Conservation (phyloP, 768 basidiomycete genomes). For the Russula griseocarnosa region DNA sequence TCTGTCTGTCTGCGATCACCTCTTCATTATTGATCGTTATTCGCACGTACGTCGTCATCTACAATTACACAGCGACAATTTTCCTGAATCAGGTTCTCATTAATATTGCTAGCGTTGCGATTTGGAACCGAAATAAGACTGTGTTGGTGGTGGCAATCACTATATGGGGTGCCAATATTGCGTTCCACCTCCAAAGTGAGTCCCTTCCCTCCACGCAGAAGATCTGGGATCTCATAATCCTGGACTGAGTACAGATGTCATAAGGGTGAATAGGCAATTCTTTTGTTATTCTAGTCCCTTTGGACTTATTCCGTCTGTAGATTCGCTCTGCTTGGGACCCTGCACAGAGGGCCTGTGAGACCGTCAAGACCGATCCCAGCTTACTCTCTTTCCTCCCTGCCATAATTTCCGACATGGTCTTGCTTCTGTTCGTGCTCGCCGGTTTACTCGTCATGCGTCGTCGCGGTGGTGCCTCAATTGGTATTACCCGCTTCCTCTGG, state of each 20-base stretch:
- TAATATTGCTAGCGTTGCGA: background rate
- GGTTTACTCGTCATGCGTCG: background rate
- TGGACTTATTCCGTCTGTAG: background rate
- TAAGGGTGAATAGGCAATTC: background rate
- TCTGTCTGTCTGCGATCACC: background rate
- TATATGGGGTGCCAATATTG: background rate
- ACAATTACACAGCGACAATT: background rate
- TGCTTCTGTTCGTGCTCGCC: conserved; percentile 8
- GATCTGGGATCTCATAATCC: background rate
- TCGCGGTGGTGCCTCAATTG: background rate
- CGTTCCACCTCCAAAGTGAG: background rate
- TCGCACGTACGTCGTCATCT: conserved; percentile 5
- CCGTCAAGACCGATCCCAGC: background rate
- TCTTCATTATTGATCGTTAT: conserved; percentile 2
- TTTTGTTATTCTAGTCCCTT: background rate
- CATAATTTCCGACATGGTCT: background rate
- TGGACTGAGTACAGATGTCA: background rate
- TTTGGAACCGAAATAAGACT: conserved; percentile 1
- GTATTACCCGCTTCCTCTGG: background rate
- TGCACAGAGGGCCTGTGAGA: background rate
- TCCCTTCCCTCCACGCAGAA: background rate
- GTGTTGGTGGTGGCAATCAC: background rate
- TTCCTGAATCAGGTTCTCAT: background rate
- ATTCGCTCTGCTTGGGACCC: background rate
- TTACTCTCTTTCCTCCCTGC: background rate